A percentile compares a stretch with the other conserved stretches of the same genome.
These are phyloP conservation scores for Solanum megistacrolobum DNA, from an alignment of 257 asterid genomes.

Conservation along the genomic window DNA sequence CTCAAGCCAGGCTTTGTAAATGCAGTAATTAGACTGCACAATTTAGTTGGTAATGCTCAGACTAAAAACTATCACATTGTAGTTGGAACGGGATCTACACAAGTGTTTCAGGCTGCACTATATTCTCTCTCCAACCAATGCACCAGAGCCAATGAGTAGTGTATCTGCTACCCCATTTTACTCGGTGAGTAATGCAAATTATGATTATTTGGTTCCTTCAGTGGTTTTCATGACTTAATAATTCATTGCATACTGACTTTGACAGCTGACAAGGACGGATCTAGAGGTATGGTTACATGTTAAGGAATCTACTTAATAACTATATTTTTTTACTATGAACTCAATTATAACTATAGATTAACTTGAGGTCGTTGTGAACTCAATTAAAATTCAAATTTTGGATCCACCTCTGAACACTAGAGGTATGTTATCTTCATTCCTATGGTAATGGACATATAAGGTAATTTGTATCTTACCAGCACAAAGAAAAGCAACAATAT, in stretches of 20 bases:
- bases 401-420: neutral
- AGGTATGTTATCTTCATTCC: no score
- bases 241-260: neutral
- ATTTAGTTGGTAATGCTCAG: constrained; percentile 61
- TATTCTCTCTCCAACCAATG: constrained; percentile 58
- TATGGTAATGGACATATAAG: no score
- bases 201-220: no score
- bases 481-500: no score
- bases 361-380: neutral
- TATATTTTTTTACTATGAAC: neutral
- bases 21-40: constrained; percentile 53
- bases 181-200: constrained; percentile 40
- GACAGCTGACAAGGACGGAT: neutral
- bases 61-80: constrained; percentile 18
- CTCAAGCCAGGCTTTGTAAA: constrained; percentile 43
- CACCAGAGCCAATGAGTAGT: constrained; percentile 52
- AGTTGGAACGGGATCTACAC: no score
- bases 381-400: neutral
- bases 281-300: neutral
- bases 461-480: no score
- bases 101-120: constrained; percentile 36
- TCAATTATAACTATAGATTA: neutral
- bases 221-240: no score
- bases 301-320: neutral
- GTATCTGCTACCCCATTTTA: constrained; percentile 14